These are phyloP conservation scores for Naegleria lovaniensis DNA, from an alignment of 208 protist species.

Conservation along the genomic window DNA sequence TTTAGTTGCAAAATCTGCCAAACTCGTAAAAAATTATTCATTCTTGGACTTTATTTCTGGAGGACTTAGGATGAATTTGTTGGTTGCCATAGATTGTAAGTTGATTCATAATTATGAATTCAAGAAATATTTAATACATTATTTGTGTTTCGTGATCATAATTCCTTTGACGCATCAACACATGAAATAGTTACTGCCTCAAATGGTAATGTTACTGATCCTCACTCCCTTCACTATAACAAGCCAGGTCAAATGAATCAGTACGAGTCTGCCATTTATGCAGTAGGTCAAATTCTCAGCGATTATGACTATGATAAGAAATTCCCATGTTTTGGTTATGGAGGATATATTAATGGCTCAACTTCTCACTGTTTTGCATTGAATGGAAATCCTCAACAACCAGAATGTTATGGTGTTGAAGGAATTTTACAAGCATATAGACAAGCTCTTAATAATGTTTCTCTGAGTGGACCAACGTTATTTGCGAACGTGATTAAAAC, in stretches of 20 bases:
- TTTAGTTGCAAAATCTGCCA: not conserved
- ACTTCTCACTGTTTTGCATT: not conserved
- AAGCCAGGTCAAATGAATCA: slow-evolving; percentile 11
- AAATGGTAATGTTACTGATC: slow-evolving; percentile 31
- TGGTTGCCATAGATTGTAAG: slow-evolving; percentile 33
- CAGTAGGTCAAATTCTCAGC: slow-evolving; percentile 7
- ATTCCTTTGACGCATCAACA: too few species aligned
- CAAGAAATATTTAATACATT: too few species aligned
- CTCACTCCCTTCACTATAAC: slow-evolving; percentile 32
- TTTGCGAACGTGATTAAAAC: not conserved
- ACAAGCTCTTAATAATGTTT: not conserved
- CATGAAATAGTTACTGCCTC: slow-evolving; percentile 25
- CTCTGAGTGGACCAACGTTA: not conserved
- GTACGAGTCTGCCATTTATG: slow-evolving; percentile 21
- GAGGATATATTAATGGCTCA: not conserved
- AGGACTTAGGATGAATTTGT: slow-evolving; percentile 48
- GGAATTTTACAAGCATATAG: slow-evolving; percentile 31
- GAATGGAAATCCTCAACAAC: not conserved
- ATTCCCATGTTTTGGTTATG: slow-evolving; percentile 23
- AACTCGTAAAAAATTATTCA: not conserved
- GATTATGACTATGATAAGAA: slow-evolving; percentile 30
- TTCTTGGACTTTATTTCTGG: slow-evolving; percentile 52
- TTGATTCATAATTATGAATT: too few species aligned
- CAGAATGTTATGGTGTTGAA: slow-evolving; percentile 23
- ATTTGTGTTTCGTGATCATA: too few species aligned